phyloP scores from a whole-genome alignment of 192 early-diverging fungal genomes.

The Funneliformis mosseae region DNA sequence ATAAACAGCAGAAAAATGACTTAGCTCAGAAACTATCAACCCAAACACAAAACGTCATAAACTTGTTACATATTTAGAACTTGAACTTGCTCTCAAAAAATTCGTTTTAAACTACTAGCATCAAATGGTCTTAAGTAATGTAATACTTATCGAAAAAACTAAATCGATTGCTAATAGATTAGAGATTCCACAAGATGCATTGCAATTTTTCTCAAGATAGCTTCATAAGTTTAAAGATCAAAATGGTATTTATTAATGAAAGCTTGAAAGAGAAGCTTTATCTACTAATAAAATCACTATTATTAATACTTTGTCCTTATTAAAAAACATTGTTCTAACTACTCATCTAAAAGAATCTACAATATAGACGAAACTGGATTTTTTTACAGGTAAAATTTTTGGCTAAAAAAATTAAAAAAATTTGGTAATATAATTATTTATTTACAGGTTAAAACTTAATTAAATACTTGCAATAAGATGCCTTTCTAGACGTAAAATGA shows the following conservation, averaged over 20 bases:
- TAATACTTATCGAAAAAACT: too few relatives aligned
- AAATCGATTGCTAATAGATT: slow-evolving; percentile 3
- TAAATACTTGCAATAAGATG: background rate
- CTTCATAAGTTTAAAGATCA: slow-evolving; percentile 28
- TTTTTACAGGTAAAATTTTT: slow-evolving; percentile 26
- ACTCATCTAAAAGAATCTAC: slow-evolving; percentile 25
- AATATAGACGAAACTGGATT: slow-evolving; percentile 28
- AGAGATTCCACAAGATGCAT: background rate
- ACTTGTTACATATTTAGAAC: too few relatives aligned
- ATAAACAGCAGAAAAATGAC: background rate
- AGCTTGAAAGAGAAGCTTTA: too few relatives aligned
- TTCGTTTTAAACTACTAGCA: too few relatives aligned
- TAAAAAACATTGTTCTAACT: slow-evolving; percentile 1
- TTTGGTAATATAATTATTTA: background rate
- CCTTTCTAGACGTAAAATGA: slow-evolving; percentile 1
- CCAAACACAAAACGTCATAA: background rate
- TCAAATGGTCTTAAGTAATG: too few relatives aligned
- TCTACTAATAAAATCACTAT: background rate
- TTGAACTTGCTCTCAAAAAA: too few relatives aligned
- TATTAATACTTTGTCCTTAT: background rate
- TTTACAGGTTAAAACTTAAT: background rate
- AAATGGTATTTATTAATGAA: slow-evolving; percentile 17
- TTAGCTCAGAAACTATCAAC: background rate
- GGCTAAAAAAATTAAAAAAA: background rate
- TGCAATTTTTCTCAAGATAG: slow-evolving; percentile 16